A percentile compares a stretch with the other conserved stretches of the same genome.
phyloP scores from a whole-genome alignment of 2,329 filamentous ascomycete genomes.

The Fusarium pseudonygamai region DNA sequence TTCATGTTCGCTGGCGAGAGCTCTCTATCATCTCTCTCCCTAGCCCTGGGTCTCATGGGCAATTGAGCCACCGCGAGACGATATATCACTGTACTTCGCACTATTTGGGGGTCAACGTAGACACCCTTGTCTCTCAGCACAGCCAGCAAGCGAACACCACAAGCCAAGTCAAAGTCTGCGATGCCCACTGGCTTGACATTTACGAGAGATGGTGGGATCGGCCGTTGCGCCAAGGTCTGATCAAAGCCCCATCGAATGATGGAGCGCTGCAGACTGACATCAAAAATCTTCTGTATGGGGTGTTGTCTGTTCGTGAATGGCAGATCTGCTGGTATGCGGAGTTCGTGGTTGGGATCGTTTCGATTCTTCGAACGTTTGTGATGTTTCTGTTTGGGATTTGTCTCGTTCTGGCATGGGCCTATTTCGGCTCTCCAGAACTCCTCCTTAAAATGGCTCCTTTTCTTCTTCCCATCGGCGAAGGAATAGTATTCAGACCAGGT shows the following conservation, averaged over 20 bases:
- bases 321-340: constrained; percentile 53
- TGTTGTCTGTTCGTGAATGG: constrained; percentile 54
- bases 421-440: constrained; percentile 40
- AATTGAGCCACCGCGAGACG: constrained; percentile 45
- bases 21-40: constrained; percentile 46
- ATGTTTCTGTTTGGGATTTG: neutral
- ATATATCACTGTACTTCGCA: constrained; percentile 43
- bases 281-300: constrained; percentile 59
- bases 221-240: constrained; percentile 43
- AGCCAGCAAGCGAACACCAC: constrained; percentile 50
- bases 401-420: constrained; percentile 13
- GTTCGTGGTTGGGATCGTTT: neutral
- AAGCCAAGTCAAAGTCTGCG: constrained; percentile 47
- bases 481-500: constrained; percentile 15
- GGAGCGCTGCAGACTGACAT: constrained; percentile 49
- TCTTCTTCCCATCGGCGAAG: constrained; percentile 8
- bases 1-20: constrained; percentile 45
- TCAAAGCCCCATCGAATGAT: constrained; percentile 60
- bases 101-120: constrained; percentile 46
- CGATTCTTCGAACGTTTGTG: neutral
- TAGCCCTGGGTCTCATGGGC: constrained; percentile 42
- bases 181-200: constrained; percentile 14
- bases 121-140: constrained; percentile 49
- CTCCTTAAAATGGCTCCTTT: constrained; percentile 31
- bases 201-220: constrained; percentile 21